Base-by-base conservation (phyloP, 768 basidiomycete genomes). In the Panellus pusillus region DNA sequence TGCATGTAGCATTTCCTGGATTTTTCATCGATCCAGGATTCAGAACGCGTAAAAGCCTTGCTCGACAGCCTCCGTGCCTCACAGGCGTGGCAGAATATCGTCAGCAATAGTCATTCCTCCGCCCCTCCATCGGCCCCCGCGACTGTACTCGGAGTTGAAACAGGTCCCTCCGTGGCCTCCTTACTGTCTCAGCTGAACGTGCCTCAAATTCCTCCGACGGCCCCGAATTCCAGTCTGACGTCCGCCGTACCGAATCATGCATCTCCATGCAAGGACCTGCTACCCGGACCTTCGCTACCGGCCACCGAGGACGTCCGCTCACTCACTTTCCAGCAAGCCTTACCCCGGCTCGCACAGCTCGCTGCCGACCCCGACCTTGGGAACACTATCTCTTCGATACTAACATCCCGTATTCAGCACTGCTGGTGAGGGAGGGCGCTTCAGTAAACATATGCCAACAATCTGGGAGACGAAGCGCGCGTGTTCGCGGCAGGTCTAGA, bases 31-130 rank as follows among this genome's bases (percentile, higher is more conserved):
- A 58, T 44, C 28, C 64, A 91, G 88, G 87, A 91, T 68, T 73
- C 84, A 43, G 74, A 74, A 55, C 81, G 79, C 41, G 77, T 93
- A 44, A 79, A 82, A 61, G 83, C 87, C 24, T 76, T 93, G 20
- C 78, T 93, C 15, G 86, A 91, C 48, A 80, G 81, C 57, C 73
- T 92, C 12, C 75, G 81, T 46, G 69, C 76, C 3, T 91, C 90
- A 4, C 76, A 81, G 61, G 86, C 83, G 19, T 91, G 87, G 88
- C 79, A 85, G 61, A 75, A 84, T 44, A 64, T 74, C 1, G 64
- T 38, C 20, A 48, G 50, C 54, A 14, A 54, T n/a, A n/a, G n/a
- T 54, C 24, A 47, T 53, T 62, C 54, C 18, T 47, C 27, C 17
- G 28, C 27, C 51, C 44, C 28, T 36, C 53, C 40, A 13, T 59